A percentile compares a stretch with the other conserved stretches of the same genome.
Evolutionary conservation across 2,329 filamentous ascomycete genomes (phyloP).

Genomic region (Diaporthe longicolla): DNA sequence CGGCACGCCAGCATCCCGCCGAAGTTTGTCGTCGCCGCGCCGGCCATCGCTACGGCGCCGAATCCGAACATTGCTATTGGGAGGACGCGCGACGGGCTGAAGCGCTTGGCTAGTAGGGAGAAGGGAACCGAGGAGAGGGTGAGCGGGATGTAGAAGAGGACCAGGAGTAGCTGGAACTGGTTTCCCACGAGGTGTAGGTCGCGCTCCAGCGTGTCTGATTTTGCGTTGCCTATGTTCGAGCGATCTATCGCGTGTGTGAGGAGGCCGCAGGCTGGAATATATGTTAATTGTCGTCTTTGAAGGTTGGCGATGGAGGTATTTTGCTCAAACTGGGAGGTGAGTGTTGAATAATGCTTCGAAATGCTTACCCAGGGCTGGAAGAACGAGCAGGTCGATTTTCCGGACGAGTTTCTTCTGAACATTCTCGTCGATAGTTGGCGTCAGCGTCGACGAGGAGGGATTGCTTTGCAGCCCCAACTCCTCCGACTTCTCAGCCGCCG

Average conservation of each 20-base stretch:
- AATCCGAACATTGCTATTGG: conserved; percentile 48
- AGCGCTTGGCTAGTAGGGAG: conserved; percentile 47
- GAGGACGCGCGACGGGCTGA: conserved; percentile 48
- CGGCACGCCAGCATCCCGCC: conserved; percentile 46
- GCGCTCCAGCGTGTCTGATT: conserved; percentile 49
- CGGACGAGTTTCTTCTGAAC: conserved; percentile 3
- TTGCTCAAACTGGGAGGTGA: background rate
- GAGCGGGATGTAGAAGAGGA: conserved; percentile 53
- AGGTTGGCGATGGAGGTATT: too few species aligned
- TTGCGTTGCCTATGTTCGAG: conserved; percentile 51
- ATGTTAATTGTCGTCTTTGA: background rate
- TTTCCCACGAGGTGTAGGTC: conserved; percentile 49
- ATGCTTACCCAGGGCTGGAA: conserved; percentile 11
- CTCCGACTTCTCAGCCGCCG: conserved; percentile 4
- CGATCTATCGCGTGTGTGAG: conserved; percentile 48
- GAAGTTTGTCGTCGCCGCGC: conserved; percentile 45
- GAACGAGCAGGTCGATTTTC: conserved; percentile 2
- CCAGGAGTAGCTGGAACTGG: conserved; percentile 50
- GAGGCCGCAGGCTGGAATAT: conserved; percentile 1
- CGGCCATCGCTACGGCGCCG: conserved; percentile 47
- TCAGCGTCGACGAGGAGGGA: conserved; percentile 6
- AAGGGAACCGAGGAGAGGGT: conserved; percentile 48
- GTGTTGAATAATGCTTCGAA: background rate
- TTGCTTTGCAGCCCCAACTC: conserved; percentile 4
- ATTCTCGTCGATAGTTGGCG: background rate